Base-by-base conservation (phyloP, 2,329 filamentous ascomycete species). In the Elsinoe ampelina region DNA sequence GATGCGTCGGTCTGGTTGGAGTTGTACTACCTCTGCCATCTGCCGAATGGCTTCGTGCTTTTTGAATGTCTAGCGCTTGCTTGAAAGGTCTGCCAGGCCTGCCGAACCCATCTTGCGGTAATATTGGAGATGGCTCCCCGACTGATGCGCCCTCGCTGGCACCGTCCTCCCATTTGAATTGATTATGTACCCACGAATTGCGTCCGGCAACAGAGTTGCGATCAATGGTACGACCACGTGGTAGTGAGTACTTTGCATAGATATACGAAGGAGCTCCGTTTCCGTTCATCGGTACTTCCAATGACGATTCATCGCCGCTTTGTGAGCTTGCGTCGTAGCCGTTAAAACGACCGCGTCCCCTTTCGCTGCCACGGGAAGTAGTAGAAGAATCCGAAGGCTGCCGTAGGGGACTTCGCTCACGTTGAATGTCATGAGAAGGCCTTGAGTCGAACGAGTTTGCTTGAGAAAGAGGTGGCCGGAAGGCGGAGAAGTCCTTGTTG, bases 171-270 rank as follows among this genome's bases (percentile, higher is more conserved):
- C 83, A 87, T 19, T 80, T 77, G 61, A 82, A 83, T 58, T 84
- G 78, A 30, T 67, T 65, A 17, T 67, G 62, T 5, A 67, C 65
- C 69, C 69, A 71, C 1, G 68, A 69, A 20, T 84, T 82, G 10
- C 77, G 73, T 58, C 83, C 79, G 11, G 83, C 75, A 11, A 78
- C 69, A 1, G 85, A 85, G 38, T 82, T 78, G 58, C 89, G 80
- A 60, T 95, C 85, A 5, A 95, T 72, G 34, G 80, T 79, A 68
- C 93, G 88, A 12, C 92, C 92, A 60, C 92, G 82, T 1, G 93
- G 92, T 30, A 97, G 76, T 1, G 81, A 76, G 66, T 90, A 95
- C 59, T 87, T 95, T 6, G 89, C 85, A 68, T 96, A 93, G 13
- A 88, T 87, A 68, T 95, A 95, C 0, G 90, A 89, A 0, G 86